Evolutionary conservation across 768 basidiomycete genomes (phyloP).

Genomic region (Tulasnella sp.): DNA sequence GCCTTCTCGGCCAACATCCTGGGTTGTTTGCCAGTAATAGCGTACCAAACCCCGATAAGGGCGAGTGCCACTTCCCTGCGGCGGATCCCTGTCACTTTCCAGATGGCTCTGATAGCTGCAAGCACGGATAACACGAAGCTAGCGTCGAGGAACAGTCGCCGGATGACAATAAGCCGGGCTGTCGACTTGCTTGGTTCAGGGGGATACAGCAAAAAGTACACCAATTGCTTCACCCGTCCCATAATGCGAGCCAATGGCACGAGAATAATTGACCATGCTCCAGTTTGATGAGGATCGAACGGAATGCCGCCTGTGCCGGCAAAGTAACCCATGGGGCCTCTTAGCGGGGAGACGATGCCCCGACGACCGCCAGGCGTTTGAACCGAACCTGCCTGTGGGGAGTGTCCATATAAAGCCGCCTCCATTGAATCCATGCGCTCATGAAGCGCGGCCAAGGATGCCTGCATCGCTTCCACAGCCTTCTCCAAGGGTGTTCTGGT

Average conservation of each 20-base stretch:
- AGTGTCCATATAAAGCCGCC: slow-evolving; percentile 23
- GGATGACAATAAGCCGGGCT: slow-evolving; percentile 54
- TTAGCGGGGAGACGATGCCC: slow-evolving; percentile 23
- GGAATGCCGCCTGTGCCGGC: neutral
- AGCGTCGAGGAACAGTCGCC: slow-evolving; percentile 75
- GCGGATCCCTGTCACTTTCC: slow-evolving; percentile 71
- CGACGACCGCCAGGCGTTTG: slow-evolving; percentile 5
- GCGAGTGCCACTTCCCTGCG: slow-evolving; percentile 70
- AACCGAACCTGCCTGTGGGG: neutral
- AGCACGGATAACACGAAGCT: slow-evolving; percentile 72
- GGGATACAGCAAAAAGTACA: slow-evolving; percentile 57
- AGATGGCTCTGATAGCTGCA: slow-evolving; percentile 59
- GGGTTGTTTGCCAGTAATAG: slow-evolving; percentile 61
- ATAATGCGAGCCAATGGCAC: slow-evolving; percentile 63
- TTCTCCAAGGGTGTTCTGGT: slow-evolving; percentile 60
- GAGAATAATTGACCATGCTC: slow-evolving; percentile 77
- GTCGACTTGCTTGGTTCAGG: slow-evolving; percentile 29
- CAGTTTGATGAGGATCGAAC: slow-evolving; percentile 83
- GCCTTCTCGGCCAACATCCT: slow-evolving; percentile 56
- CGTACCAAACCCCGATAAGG: slow-evolving; percentile 68
- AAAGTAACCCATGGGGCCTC: slow-evolving; percentile 18
- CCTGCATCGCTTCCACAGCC: slow-evolving; percentile 78
- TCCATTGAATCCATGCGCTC: slow-evolving; percentile 72
- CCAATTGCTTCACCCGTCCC: slow-evolving; percentile 53
- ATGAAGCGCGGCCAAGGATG: slow-evolving; percentile 76